These are phyloP conservation scores for Ustulina deusta DNA, from an alignment of 2,329 filamentous ascomycete genomes.

Conservation along the genomic window DNA sequence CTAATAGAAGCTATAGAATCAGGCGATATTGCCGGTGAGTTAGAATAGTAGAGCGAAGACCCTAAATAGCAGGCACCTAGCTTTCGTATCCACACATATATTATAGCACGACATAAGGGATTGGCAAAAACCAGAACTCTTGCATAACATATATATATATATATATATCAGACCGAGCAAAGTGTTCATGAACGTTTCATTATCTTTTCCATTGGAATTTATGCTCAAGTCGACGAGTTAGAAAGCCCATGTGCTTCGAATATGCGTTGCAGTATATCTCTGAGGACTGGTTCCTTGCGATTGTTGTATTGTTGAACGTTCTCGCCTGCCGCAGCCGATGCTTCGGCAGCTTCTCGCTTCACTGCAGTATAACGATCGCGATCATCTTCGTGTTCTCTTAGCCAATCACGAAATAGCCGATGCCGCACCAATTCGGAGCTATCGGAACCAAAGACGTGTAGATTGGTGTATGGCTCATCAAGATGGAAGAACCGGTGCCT, in stretches of 20 bases:
- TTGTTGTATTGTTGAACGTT: slow-evolving; percentile 19
- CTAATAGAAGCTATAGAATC: no score
- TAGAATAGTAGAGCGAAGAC: neutral
- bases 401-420: slow-evolving; percentile 37
- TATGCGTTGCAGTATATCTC: slow-evolving; percentile 34
- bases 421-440: slow-evolving; percentile 33
- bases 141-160: neutral
- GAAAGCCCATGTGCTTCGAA: slow-evolving; percentile 35
- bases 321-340: slow-evolving; percentile 22
- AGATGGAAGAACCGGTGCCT: slow-evolving; percentile 37
- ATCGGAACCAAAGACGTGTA: slow-evolving; percentile 34
- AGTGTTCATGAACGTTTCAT: neutral
- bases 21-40: neutral
- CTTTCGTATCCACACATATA: no score
- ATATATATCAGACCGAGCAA: neutral
- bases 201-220: neutral
- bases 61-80: neutral
- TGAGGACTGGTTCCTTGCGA: slow-evolving; percentile 30
- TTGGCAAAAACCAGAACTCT: no score
- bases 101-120: no score
- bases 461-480: slow-evolving; percentile 30
- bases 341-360: slow-evolving; percentile 32
- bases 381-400: slow-evolving; percentile 37
- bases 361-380: slow-evolving; percentile 20
- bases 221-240: slow-evolving; percentile 1